Percentiles rank a stretch among this genome's conserved stretches.
Conservation (phyloP, 2,329 filamentous ascomycete species). For the Trichoderma harzianum region DNA sequence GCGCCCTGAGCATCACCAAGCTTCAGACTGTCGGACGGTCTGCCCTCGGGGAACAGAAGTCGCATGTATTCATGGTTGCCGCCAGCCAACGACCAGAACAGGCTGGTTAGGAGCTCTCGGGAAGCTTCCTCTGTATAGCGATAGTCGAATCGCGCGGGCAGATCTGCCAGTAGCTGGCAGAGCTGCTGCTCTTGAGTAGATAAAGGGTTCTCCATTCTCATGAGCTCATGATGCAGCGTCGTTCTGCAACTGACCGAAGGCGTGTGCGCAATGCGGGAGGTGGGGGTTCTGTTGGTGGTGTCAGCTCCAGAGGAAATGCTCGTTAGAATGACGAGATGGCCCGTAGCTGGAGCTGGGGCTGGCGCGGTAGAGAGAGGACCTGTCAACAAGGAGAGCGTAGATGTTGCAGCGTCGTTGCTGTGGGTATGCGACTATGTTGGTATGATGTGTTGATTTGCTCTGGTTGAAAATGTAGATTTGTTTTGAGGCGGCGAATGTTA, state of each 20-base stretch:
- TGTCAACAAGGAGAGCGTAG: background rate
- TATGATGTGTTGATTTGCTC: background rate
- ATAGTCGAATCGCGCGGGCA: constrained; percentile 70
- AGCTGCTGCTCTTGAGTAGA: constrained; percentile 75
- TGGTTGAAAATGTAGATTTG: background rate
- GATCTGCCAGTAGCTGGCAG: constrained; percentile 74
- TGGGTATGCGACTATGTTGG: background rate
- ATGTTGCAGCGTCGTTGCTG: background rate
- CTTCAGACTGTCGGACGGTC: constrained; percentile 64
- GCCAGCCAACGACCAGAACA: constrained; percentile 84
- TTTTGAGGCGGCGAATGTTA: background rate
- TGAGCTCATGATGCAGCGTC: constrained; percentile 27
- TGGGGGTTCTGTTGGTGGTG: background rate
- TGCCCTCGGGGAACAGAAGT: constrained; percentile 78
- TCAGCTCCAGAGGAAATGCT: background rate
- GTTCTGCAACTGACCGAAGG: background rate
- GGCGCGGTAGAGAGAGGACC: background rate
- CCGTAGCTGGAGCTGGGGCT: background rate
- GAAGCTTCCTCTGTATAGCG: constrained; percentile 71
- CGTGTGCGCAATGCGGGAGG: constrained; percentile 4
- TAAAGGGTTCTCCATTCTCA: constrained; percentile 50
- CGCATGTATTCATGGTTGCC: constrained; percentile 70
- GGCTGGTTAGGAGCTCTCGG: constrained; percentile 67
- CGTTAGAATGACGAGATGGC: background rate
- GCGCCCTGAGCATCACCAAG: constrained; percentile 85